phyloP scores from a whole-genome alignment of 768 basidiomycete genomes.

The Lactifluus hygrophoroides region DNA sequence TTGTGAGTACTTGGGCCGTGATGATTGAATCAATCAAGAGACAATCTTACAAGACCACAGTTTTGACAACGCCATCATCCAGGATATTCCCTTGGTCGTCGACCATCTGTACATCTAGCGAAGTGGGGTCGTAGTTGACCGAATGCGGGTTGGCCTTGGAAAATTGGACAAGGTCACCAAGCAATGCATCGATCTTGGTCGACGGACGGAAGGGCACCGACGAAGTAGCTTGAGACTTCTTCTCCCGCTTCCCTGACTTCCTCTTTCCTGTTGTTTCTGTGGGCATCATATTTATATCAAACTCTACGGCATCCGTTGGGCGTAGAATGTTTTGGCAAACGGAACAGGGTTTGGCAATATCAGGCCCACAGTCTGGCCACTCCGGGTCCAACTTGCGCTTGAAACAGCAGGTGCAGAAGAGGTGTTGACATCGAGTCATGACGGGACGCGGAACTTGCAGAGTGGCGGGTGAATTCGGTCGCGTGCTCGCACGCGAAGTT shows the following conservation, averaged over 20 bases:
- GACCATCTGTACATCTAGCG: constrained; percentile 67
- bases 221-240: constrained; percentile 44
- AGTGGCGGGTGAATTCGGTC: constrained; percentile 55
- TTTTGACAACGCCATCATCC: constrained; percentile 72
- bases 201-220: constrained; percentile 60
- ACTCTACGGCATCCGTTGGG: constrained; percentile 73
- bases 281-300: constrained; percentile 51
- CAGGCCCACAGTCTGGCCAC: constrained; percentile 65
- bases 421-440: constrained; percentile 88
- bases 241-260: constrained; percentile 58
- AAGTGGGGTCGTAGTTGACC: constrained; percentile 70
- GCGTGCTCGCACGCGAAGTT: constrained; percentile 61
- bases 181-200: constrained; percentile 80
- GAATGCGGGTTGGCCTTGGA: constrained; percentile 84
- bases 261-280: constrained; percentile 43
- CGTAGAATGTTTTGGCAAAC: constrained; percentile 65
- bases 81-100: constrained; percentile 64
- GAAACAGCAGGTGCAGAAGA: constrained; percentile 87
- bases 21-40: constrained; percentile 9
- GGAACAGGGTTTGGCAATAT: constrained; percentile 57
- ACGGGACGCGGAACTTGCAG: constrained; percentile 47
- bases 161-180: constrained; percentile 71
- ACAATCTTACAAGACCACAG: constrained; percentile 83
- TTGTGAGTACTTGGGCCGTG: not conserved
- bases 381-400: constrained; percentile 64